Base-by-base conservation (phyloP, 192 early-diverging fungal genomes). In the Coemansia sp. region DNA sequence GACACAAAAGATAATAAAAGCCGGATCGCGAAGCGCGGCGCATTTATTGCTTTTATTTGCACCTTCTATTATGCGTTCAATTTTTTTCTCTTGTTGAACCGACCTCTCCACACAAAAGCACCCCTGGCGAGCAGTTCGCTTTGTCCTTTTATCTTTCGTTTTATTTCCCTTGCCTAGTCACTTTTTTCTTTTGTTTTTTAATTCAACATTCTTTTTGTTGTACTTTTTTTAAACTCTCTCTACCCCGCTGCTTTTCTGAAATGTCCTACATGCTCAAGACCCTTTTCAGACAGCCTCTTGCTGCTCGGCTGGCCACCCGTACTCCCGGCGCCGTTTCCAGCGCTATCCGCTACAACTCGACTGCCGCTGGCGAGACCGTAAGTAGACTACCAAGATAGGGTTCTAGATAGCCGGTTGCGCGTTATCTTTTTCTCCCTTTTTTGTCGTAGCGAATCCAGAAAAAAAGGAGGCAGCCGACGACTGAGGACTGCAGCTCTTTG, bases 241-340 rank as follows among this genome's bases (percentile, higher is more conserved):
- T 30, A 28, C 61, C 46, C 28, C 51, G 19, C 24, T 32, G 28
- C 55, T 57, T 51, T 39, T 58, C 11, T 27, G 55, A 39, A 67
- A 78, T 78, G 75, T 78, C 69, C 58, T 62, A 59, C 25, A 51
- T 70, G 27, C 65, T 78, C 60, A 78, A 65, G 60, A 56, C 59
- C 3, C 67, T 78, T 22, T 69, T 72, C 70, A 72, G 58, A 50
- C 68, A 68, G 66, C 75, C 69, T 13, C 49, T 69, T 61, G 75
- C 69, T 53, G 66, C 69, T 22, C 75, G 75, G 32, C 36, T 78
- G 62, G 69, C 69, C 32, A 56, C 29, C 24, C 69, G 75, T 61
- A 65, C 69, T 52, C 67, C 75, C 5, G 62, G 69, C 39, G 66
- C 75, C 22, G 32, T 78, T 39, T 39, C 42, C 36, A 46, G 68